These are phyloP conservation scores for Fusarium sp. DNA, from an alignment of 2,329 filamentous ascomycete species.

Conservation along the genomic window DNA sequence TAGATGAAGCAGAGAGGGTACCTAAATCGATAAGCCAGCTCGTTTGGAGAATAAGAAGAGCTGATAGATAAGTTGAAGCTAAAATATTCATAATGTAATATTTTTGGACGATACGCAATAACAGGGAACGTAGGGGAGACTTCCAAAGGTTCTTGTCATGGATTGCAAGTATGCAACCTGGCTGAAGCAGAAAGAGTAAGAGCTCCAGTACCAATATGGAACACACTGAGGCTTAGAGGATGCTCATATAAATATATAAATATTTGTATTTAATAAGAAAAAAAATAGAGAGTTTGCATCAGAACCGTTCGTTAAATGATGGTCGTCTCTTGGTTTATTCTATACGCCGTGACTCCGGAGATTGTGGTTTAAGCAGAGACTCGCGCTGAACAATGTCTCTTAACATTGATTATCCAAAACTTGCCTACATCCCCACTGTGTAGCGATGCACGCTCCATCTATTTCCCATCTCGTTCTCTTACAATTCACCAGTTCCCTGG, in stretches of 20 bases:
- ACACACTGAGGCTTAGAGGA: neutral
- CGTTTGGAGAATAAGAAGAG: rapidly evolving
- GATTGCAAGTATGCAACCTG: neutral
- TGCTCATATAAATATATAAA: neutral
- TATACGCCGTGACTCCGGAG: neutral
- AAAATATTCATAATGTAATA: rapidly evolving
- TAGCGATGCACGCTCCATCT: neutral
- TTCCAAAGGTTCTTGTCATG: neutral
- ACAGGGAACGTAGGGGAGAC: neutral
- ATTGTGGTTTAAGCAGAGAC: neutral
- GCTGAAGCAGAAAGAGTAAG: neutral
- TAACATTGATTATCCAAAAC: neutral
- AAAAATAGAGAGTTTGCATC: neutral
- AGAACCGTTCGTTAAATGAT: neutral
- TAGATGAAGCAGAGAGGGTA: neutral
- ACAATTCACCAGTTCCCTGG: neutral
- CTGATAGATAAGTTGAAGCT: rapidly evolving
- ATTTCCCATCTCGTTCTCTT: neutral
- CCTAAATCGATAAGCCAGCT: too few species aligned
- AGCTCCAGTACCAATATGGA: neutral
- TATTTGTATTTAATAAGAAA: neutral
- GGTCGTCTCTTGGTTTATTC: neutral
- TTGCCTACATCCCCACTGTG: rapidly evolving
- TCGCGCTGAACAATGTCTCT: neutral
- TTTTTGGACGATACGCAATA: neutral